Percentiles rank a stretch among this genome's conserved stretches.
Evolutionary conservation across 2,329 filamentous ascomycete genomes (phyloP).

Genomic region (Sporothrix protearum): DNA sequence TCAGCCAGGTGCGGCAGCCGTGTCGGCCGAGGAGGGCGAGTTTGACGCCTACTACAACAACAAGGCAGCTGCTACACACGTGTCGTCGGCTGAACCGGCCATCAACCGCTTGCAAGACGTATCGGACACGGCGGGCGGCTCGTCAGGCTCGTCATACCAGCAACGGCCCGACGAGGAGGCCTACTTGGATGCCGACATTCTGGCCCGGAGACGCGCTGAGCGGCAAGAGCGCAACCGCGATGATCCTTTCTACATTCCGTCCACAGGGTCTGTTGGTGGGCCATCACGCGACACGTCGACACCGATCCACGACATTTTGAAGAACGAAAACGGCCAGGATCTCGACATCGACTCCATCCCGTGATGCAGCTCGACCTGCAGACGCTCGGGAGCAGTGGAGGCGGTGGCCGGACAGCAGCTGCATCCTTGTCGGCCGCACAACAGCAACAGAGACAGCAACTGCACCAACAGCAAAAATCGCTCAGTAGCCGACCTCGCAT

Average conservation of each 20-base stretch:
- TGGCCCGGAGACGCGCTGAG: slow-evolving; percentile 71
- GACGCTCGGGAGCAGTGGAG: slow-evolving; percentile 39
- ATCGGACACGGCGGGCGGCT: slow-evolving; percentile 40
- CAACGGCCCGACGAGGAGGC: slow-evolving; percentile 50
- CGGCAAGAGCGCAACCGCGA: slow-evolving; percentile 79
- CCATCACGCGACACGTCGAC: slow-evolving; percentile 57
- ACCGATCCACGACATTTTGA: slow-evolving; percentile 72
- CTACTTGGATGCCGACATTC: slow-evolving; percentile 68
- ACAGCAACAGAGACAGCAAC: slow-evolving; percentile 25
- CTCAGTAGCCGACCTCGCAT: slow-evolving; percentile 52
- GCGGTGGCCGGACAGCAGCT: slow-evolving; percentile 32
- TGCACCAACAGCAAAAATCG: slow-evolving; percentile 34
- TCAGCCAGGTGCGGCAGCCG: slow-evolving; percentile 33
- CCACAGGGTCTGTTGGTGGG: slow-evolving; percentile 34
- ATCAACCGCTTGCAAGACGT: slow-evolving; percentile 50
- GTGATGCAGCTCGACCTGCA: slow-evolving; percentile 88
- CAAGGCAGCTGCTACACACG: slow-evolving; percentile 48
- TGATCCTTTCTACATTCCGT: slow-evolving; percentile 87
- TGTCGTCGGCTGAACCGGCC: slow-evolving; percentile 54
- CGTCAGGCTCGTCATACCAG: slow-evolving; percentile 29
- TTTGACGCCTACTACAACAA: slow-evolving; percentile 66
- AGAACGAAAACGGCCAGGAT: slow-evolving; percentile 68
- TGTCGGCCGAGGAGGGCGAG: slow-evolving; percentile 50
- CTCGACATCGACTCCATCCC: slow-evolving; percentile 93
- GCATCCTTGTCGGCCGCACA: slow-evolving; percentile 25